phyloP scores from a whole-genome alignment of 208 protist genomes.

The Leishmania lainsoni region DNA sequence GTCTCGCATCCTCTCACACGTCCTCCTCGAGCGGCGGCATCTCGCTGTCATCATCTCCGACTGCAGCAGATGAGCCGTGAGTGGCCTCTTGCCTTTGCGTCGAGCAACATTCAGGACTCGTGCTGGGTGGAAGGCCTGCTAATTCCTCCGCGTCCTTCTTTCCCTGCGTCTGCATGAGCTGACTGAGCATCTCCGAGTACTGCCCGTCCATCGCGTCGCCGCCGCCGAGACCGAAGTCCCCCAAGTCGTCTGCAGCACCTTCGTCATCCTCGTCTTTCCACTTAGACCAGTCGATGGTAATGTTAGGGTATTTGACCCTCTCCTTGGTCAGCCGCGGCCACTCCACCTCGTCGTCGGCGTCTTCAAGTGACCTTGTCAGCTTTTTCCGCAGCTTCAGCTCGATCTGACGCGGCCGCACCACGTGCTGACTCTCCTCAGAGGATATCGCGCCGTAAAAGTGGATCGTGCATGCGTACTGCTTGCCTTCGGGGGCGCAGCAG shows the following conservation, averaged over 20 bases:
- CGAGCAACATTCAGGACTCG: constrained; percentile 35
- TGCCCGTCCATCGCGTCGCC: constrained; percentile 28
- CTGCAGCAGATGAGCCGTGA: neutral
- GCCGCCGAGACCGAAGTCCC: constrained; percentile 36
- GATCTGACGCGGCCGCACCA: constrained; percentile 72
- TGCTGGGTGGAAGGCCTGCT: constrained; percentile 19
- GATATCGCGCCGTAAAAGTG: constrained; percentile 63
- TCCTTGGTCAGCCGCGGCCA: constrained; percentile 83
- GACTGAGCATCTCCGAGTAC: constrained; percentile 40
- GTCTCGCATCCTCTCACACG: neutral
- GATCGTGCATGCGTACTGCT: constrained; percentile 52
- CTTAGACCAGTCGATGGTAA: constrained; percentile 85
- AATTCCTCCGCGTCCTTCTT: constrained; percentile 32
- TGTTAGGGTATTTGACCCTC: constrained; percentile 63
- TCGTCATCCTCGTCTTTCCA: constrained; percentile 84
- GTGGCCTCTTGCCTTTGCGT: constrained; percentile 19
- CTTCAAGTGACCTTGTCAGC: constrained; percentile 16
- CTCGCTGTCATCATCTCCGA: constrained; percentile 44
- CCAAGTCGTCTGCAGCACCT: constrained; percentile 32
- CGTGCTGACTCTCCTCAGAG: constrained; percentile 80
- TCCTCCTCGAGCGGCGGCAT: constrained; percentile 58
- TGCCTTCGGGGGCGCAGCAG: constrained; percentile 36
- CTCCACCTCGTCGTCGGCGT: constrained; percentile 48
- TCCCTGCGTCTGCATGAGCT: constrained; percentile 50
- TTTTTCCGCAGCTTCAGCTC: constrained; percentile 82